Percentiles rank a stretch among this genome's conserved stretches.
These are phyloP conservation scores for Bretziella fagacearum DNA, from an alignment of 2,329 filamentous ascomycete genomes.

Conservation along the genomic window DNA sequence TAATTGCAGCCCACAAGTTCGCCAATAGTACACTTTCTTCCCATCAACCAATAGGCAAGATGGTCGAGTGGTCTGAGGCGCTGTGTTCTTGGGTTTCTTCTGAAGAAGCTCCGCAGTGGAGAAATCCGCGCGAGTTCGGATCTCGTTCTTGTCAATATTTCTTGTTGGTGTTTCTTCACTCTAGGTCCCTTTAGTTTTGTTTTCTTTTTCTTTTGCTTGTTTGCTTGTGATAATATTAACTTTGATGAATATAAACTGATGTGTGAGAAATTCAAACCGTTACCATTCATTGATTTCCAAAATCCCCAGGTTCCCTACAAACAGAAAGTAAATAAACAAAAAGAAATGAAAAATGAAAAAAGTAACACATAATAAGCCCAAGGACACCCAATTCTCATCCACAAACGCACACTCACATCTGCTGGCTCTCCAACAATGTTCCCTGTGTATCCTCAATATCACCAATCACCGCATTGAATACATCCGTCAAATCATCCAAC, in stretches of 20 bases:
- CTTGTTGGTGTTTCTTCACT: too few relatives aligned
- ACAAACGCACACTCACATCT: not conserved
- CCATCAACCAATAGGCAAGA: constrained; percentile 5
- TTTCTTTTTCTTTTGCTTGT: not conserved
- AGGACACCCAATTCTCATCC: constrained; percentile 5
- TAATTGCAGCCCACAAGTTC: not conserved
- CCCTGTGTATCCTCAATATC: constrained; percentile 46
- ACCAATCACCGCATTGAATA: constrained; percentile 58
- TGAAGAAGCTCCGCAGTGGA: constrained; percentile 12
- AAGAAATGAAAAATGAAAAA: constrained; percentile 4
- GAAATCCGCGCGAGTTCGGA: constrained; percentile 15
- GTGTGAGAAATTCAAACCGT: not conserved
- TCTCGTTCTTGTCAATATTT: constrained; percentile 22
- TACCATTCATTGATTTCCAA: too few relatives aligned
- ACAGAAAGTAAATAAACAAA: too few relatives aligned
- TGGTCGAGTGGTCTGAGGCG: constrained; percentile 13
- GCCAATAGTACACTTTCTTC: not conserved
- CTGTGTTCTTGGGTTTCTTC: constrained; percentile 4
- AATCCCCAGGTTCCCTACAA: too few relatives aligned
- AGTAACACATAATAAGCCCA: constrained; percentile 6
- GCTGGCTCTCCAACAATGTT: constrained; percentile 28
- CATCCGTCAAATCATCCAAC: constrained; percentile 40
- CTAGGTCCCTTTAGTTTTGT: too few relatives aligned
- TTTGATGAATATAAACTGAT: not conserved
- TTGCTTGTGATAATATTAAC: not conserved